Evolutionary conservation across 768 basidiomycete species (phyloP).

Genomic region (Amanita thiersii): DNA sequence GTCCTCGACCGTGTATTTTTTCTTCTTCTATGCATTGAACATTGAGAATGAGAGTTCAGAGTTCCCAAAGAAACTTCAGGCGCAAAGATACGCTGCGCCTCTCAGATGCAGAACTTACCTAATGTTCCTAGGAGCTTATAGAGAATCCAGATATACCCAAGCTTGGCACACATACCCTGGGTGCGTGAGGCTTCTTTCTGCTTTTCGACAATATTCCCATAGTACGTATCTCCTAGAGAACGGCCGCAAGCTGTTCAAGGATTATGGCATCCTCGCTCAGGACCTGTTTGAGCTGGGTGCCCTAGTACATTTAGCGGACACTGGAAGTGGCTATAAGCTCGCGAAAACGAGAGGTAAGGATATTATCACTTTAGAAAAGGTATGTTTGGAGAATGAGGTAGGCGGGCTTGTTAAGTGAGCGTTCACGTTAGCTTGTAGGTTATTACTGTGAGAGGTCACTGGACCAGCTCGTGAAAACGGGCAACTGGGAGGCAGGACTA

Average conservation of each 20-base stretch:
- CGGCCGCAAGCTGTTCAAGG: conserved; percentile 27
- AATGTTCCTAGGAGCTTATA: conserved; percentile 23
- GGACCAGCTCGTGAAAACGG: conserved; percentile 20
- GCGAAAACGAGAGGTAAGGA: conserved; percentile 14
- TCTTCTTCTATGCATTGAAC: neutral
- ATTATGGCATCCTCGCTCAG: conserved; percentile 27
- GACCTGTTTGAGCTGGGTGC: conserved; percentile 27
- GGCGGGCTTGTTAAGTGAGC: too few species aligned
- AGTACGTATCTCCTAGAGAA: too few species aligned
- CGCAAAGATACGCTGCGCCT: neutral
- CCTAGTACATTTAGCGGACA: conserved; percentile 22
- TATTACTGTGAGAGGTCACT: conserved; percentile 23
- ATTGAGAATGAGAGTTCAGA: conserved; percentile 12
- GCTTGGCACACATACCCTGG: conserved; percentile 24
- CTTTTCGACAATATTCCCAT: too few species aligned
- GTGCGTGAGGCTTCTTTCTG: too few species aligned
- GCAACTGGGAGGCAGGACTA: conserved; percentile 27
- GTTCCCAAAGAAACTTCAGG: conserved; percentile 22
- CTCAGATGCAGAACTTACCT: too few species aligned
- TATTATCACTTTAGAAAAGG: conserved; percentile 25
- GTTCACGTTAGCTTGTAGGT: conserved; percentile 25
- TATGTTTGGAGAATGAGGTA: conserved; percentile 8
- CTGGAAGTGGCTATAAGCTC: conserved; percentile 5
- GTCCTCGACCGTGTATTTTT: conserved; percentile 6
- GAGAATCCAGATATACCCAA: conserved; percentile 22